A percentile compares a stretch with the other conserved stretches of the same genome.
These are phyloP conservation scores for Auricularia sp. DNA, from an alignment of 768 basidiomycete genomes.

Conservation along the genomic window DNA sequence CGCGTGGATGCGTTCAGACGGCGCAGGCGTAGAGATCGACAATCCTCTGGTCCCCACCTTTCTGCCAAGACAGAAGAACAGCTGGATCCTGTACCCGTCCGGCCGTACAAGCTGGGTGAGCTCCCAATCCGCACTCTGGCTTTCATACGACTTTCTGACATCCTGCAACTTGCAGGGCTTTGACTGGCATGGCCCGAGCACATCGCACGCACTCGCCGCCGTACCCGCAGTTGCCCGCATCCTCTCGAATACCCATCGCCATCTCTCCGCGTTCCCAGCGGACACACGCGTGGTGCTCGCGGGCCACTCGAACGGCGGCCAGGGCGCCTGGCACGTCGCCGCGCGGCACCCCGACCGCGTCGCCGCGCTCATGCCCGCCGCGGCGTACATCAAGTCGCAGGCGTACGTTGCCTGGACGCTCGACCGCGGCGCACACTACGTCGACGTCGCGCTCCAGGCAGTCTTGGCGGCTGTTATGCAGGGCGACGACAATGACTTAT, in stretches of 20 bases:
- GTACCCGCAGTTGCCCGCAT: conserved; percentile 48
- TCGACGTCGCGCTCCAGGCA: conserved; percentile 63
- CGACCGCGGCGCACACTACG: conserved; percentile 57
- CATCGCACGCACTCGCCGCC: conserved; percentile 55
- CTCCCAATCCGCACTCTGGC: conserved; percentile 16
- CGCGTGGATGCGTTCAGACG: conserved; percentile 39
- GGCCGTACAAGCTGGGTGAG: conserved; percentile 71
- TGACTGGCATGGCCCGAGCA: conserved; percentile 87
- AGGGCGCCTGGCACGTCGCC: conserved; percentile 77
- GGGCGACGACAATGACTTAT: conserved; percentile 81
- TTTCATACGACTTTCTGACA: background rate
- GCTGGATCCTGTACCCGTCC: conserved; percentile 76
- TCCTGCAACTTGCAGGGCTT: conserved; percentile 48
- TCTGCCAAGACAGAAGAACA: conserved; percentile 44
- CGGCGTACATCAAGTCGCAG: conserved; percentile 82
- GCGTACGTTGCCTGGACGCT: conserved; percentile 64
- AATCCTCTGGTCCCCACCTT: conserved; percentile 35
- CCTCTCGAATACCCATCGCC: conserved; percentile 22
- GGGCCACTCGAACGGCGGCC: conserved; percentile 91
- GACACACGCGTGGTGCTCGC: conserved; percentile 50
- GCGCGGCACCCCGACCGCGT: conserved; percentile 70
- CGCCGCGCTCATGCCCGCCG: conserved; percentile 56
- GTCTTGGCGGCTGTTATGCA: conserved; percentile 67
- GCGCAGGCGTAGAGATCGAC: conserved; percentile 71
- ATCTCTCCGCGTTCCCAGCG: conserved; percentile 32